Base-by-base conservation (phyloP, 2,329 filamentous ascomycete species). In the Arthrobotrys musiformis region DNA sequence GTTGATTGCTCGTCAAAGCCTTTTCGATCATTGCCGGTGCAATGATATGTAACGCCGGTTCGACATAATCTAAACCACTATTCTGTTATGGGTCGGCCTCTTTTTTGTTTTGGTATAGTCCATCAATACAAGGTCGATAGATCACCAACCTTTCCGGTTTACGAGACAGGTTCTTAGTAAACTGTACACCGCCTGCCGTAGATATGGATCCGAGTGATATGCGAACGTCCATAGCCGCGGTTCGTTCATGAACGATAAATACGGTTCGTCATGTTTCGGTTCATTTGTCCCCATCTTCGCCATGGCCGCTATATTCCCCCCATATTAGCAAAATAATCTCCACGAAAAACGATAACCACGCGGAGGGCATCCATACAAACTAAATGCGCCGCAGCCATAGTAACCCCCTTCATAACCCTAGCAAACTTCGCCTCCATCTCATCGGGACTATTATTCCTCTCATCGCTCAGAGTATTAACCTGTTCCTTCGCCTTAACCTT, bases 341-440 rank as follows among this genome's bases (percentile, higher is more conserved):
- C 3, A 22, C 13, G 15, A 22, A 30, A 24, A 30, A 46, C 9
- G 13, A 50, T n/a, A n/a, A n/a, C n/a, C n/a, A n/a, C n/a, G n/a
- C n/a, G 42, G 5, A 22, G n/a, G 35, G 24, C 17, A 61, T 62
- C n/a, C 82, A 79, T 81, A 86, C 84, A 82, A 77, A 91, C 80
- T 28, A 91, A 83, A 68, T 86, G 86, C 15, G 85, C 86, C 19
- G 90, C 84, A 15, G 89, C 83, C 26, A 87, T 82, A 26, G 90
- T 83, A 64, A 86, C 88, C 6, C 88, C 88, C 0, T 88, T 87
- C n/a, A 89, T 86, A 2, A 97, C 93, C 54, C 95, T 88, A 77
- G 90, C 89, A 84, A 96, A 95, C 81, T 97, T 97, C 17, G 91
- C 89, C 79, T 93, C 89, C 2, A 93, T 90, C 82, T 99, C 95